Base-by-base conservation (phyloP, 2,329 filamentous ascomycete genomes). In the Penicillium sp. region DNA sequence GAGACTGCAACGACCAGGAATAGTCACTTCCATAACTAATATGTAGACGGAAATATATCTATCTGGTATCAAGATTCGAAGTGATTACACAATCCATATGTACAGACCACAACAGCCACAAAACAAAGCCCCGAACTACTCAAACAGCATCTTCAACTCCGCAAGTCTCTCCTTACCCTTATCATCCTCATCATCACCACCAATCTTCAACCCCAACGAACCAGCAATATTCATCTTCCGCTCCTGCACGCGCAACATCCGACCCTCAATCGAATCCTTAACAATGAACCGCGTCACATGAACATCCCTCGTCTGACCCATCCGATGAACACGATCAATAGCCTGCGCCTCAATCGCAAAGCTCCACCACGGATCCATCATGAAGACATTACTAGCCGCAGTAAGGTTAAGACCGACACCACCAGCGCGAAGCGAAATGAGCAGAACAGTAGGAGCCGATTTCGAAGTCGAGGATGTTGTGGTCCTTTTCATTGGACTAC, bases 361-460 rank as follows among this genome's bases (percentile, higher is more conserved):
- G 65, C 88, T 95, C 93, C 93, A 99, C 93, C 93, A 99, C 0
- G 93, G 93, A 70, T 99, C 93, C 93, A 99, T 97, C 88, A 99
- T 95, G 74, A 87, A 99, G 4, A 99, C 95, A 46, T 88, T 78
- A 56, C 86, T 89, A 5, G 93, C 93, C 58, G 84, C 85, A 0
- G 92, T 97, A 53, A 99, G 72, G 65, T 99, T 99, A 36, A 99
- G 77, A 0, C 93, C 93, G 0, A 99, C 93, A 19, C 93, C 95
- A 4, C 95, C 93, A 0, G 95, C 93, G 16, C 89, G 81, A 48
- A 99, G 75, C 60, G 86, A 92, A 43, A 99, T 80, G 1, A 99
- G 77, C 3, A 99, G 75, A 1, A 99, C 81, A 55, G 63, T 49
- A 33, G 70, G 67, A 28, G 57, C 36, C 14, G 61, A 54, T 8